These are phyloP conservation scores for Acanthamoeba castellanii DNA, from an alignment of 208 protist species.

Conservation along the genomic window DNA sequence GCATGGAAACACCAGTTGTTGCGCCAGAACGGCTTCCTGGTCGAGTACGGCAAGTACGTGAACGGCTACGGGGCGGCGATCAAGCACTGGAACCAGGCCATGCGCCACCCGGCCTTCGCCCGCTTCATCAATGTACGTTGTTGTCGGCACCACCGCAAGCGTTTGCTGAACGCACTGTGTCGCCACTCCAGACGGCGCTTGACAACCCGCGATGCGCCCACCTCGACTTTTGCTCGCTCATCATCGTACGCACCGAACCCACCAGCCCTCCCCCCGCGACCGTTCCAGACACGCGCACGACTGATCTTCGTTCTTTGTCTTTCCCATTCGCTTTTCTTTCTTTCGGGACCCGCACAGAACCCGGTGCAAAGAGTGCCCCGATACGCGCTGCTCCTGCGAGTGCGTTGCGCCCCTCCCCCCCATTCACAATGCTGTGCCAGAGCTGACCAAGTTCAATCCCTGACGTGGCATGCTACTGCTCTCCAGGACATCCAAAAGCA, in stretches of 20 bases:
- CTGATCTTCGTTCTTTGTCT: no score
- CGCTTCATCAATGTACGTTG: constrained; percentile 27
- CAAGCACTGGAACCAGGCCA: constrained; percentile 40
- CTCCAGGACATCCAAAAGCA: constrained; percentile 33
- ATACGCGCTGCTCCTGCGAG: background rate
- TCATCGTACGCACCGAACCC: background rate
- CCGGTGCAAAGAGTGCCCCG: constrained; percentile 9
- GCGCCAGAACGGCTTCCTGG: constrained; percentile 13
- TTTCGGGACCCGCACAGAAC: background rate
- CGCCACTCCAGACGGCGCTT: background rate
- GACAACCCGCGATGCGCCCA: constrained; percentile 11
- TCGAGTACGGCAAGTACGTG: background rate
- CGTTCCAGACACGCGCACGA: no score
- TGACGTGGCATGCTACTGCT: background rate
- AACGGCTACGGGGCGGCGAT: constrained; percentile 6
- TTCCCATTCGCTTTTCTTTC: no score
- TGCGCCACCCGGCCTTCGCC: constrained; percentile 1
- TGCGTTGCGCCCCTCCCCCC: background rate
- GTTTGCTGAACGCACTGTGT: background rate
- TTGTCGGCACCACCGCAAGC: background rate
- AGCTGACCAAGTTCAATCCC: no score
- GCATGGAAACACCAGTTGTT: background rate
- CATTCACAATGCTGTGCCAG: no score
- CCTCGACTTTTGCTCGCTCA: constrained; percentile 33
- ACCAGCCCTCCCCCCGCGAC: no score